Conservation (phyloP, 179 eudicot species). For the Gypsophila paniculata region DNA sequence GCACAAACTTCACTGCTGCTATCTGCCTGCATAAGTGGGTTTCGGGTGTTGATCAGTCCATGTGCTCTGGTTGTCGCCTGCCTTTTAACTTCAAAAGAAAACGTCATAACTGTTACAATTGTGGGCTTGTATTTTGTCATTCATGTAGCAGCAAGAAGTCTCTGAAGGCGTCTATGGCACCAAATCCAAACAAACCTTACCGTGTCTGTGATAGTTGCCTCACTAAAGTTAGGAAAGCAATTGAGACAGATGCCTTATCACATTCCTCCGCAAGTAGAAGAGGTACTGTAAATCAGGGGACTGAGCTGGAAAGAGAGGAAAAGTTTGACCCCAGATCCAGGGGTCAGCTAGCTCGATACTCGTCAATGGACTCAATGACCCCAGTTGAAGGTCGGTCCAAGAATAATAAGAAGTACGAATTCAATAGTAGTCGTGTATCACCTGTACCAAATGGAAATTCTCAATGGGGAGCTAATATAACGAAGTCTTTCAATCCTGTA, state of each 20-base stretch:
- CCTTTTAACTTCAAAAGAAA: constrained; percentile 96
- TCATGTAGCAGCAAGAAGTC: constrained; percentile 95
- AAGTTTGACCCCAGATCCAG: constrained; percentile 63
- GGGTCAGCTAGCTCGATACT: constrained; percentile 73
- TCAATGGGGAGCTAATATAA: constrained; percentile 80
- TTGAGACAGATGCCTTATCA: constrained; percentile 58
- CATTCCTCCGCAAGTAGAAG: constrained; percentile 67
- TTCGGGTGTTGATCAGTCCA: constrained; percentile 89
- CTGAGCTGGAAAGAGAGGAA: constrained; percentile 66
- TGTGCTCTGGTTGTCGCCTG: constrained; percentile 93
- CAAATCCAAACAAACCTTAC: constrained; percentile 90
- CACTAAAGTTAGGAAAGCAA: constrained; percentile 62
- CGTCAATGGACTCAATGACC: constrained; percentile 71
- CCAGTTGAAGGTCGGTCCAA: constrained; percentile 60
- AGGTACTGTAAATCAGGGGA: constrained; percentile 59
- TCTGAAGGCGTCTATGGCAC: constrained; percentile 94
- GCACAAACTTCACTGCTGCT: constrained; percentile 89
- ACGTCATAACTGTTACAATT: constrained; percentile 94
- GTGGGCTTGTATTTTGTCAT: constrained; percentile 93
- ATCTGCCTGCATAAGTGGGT: constrained; percentile 98
- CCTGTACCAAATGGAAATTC: constrained; percentile 85
- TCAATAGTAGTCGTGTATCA: constrained; percentile 89
- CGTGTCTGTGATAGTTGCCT: constrained; percentile 97
- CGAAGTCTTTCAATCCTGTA: constrained; percentile 83
- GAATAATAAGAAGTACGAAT: constrained; percentile 80